Percentiles rank a stretch among this genome's conserved stretches.
Conservation (phyloP, 2,329 filamentous ascomycete species). For the Coniochaeta pulveracea region DNA sequence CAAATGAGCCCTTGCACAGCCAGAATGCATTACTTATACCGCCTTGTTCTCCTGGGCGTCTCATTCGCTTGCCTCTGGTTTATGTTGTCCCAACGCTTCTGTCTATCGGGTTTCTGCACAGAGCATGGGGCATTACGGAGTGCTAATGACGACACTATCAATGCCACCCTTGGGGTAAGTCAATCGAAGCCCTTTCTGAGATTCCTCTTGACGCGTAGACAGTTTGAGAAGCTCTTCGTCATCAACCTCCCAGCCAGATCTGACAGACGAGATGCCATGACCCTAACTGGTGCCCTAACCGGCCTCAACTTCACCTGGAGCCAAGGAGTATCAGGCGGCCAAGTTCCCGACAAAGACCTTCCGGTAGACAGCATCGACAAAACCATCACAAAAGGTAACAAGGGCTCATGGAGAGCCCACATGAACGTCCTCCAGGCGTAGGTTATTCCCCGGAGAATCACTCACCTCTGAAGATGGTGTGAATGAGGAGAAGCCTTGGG, state of each 20-base stretch:
- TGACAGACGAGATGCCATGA: slow-evolving; percentile 38
- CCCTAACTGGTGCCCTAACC: slow-evolving; percentile 32
- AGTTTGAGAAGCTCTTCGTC: slow-evolving; percentile 43
- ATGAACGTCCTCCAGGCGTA: slow-evolving; percentile 23
- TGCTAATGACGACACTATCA: background rate
- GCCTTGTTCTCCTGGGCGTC: no score
- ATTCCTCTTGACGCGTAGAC: background rate
- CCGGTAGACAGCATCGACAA: slow-evolving; percentile 20
- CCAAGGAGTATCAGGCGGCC: slow-evolving; percentile 28
- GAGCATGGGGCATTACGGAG: no score
- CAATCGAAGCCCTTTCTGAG: background rate
- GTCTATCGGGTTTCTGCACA: no score
- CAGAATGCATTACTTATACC: no score
- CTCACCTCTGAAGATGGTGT: no score
- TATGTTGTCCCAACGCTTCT: no score
- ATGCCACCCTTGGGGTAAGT: slow-evolving; percentile 1
- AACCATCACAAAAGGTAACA: slow-evolving; percentile 18
- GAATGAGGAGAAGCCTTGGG: no score
- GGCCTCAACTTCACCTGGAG: slow-evolving; percentile 32
- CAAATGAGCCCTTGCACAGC: no score
- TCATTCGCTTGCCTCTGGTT: no score
- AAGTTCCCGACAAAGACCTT: slow-evolving; percentile 24
- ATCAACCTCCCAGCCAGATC: slow-evolving; percentile 37
- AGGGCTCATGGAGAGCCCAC: slow-evolving; percentile 28
- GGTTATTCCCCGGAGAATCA: slow-evolving; percentile 4